Conservation (phyloP, 768 basidiomycete species). For the Pleurotus platypus region DNA sequence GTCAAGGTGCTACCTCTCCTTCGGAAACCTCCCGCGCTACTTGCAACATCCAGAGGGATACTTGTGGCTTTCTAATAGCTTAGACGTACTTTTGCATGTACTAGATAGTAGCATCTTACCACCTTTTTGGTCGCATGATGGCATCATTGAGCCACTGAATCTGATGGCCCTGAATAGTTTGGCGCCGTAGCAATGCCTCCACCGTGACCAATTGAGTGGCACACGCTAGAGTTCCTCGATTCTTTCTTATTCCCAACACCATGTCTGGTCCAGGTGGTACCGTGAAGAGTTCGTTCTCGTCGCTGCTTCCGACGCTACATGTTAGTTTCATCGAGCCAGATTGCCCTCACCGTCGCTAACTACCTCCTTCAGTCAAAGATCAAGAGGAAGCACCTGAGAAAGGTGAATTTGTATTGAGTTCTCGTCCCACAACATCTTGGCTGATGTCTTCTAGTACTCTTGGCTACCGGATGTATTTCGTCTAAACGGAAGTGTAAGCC, state of each 20-base stretch:
- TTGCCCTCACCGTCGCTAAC: no score
- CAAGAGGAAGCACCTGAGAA: constrained; percentile 50
- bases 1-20: background rate
- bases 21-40: no score
- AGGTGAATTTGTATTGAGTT: constrained; percentile 25
- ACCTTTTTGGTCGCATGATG: no score
- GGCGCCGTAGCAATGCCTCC: no score
- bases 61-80: no score
- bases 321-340: background rate
- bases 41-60: no score
- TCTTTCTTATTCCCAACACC: background rate
- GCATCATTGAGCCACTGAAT: no score
- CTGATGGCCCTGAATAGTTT: no score
- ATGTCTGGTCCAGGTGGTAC: constrained; percentile 2
- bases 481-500: constrained; percentile 74
- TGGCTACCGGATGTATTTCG: constrained; percentile 90
- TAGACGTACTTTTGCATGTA: no score
- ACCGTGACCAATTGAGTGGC: no score
- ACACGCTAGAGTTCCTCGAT: no score
- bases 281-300: constrained; percentile 7
- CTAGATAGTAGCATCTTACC: no score
- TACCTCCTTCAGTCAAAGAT: constrained; percentile 28
- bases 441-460: constrained; percentile 52
- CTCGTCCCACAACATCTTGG: background rate
- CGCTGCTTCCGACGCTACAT: background rate